phyloP scores from a whole-genome alignment of 352 stramenopile genomes.

The Blastocystis sp. region DNA sequence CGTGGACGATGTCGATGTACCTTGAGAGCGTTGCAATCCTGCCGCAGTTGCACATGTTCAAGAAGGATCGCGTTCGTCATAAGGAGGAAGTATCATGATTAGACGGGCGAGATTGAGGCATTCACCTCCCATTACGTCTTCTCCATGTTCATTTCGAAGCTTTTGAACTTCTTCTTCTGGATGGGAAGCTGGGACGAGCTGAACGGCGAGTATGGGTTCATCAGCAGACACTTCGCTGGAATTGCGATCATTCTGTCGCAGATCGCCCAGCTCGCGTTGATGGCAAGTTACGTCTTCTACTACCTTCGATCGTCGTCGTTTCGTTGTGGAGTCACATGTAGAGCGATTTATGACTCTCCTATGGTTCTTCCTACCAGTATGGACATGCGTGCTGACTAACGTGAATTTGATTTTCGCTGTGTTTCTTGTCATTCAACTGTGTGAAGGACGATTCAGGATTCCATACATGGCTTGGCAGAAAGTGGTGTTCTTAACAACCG shows the following conservation, averaged over 20 bases:
- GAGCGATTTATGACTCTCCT: conserved; percentile 54
- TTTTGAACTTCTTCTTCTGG: conserved; percentile 97
- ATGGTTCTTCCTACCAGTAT: conserved; percentile 65
- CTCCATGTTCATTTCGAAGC: conserved; percentile 89
- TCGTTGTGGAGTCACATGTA: neutral
- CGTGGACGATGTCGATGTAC: conserved; percentile 86
- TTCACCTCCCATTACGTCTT: conserved; percentile 88
- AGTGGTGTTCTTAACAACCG: neutral
- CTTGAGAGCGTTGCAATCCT: conserved; percentile 85
- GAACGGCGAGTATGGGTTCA: conserved; percentile 78
- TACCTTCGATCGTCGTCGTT: conserved; percentile 26
- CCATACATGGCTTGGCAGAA: neutral
- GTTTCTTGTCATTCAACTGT: no score
- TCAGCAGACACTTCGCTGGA: conserved; percentile 63
- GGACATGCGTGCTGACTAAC: conserved; percentile 52
- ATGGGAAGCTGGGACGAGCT: conserved; percentile 97
- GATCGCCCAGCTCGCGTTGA: conserved; percentile 95
- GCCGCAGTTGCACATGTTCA: conserved; percentile 87
- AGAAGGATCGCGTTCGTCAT: conserved; percentile 79
- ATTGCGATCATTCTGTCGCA: conserved; percentile 82
- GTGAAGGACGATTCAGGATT: no score
- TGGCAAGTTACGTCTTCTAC: conserved; percentile 92
- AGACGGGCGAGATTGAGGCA: conserved; percentile 85
- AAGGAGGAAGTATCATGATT: conserved; percentile 69
- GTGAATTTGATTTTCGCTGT: conserved; percentile 20